Evolutionary conservation across 768 basidiomycete genomes (phyloP).

Genomic region (Lentinula sp.): DNA sequence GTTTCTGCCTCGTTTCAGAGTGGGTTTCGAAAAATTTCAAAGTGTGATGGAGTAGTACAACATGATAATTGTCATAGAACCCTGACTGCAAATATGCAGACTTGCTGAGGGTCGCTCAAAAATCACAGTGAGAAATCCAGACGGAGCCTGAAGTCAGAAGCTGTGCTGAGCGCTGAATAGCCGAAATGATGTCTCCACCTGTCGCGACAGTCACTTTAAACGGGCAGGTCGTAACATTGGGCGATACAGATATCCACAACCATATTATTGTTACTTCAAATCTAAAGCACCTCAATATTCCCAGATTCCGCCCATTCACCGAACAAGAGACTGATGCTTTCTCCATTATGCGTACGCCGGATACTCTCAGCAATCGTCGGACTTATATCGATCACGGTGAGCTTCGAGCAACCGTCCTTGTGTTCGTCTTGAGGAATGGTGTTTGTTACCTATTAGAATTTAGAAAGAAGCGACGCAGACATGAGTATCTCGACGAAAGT

Average conservation of each 20-base stretch:
- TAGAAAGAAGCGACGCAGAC: background rate
- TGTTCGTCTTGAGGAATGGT: conserved; percentile 84
- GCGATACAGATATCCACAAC: background rate
- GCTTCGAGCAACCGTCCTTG: conserved; percentile 56
- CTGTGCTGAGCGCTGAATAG: no score
- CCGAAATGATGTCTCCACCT: background rate
- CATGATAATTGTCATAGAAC: no score
- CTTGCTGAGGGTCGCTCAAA: no score
- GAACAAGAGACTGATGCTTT: conserved; percentile 85
- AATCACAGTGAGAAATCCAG: no score
- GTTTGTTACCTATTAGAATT: conserved; percentile 72
- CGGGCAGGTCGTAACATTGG: background rate
- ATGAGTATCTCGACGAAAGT: background rate
- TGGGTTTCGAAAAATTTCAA: no score
- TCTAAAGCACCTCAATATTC: background rate
- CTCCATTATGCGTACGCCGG: conserved; percentile 89
- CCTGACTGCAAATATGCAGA: no score
- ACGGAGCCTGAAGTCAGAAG: no score
- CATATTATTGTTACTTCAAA: background rate
- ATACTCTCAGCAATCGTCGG: conserved; percentile 94
- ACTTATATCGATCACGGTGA: conserved; percentile 87
- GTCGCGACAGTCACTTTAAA: background rate
- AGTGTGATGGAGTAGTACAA: no score
- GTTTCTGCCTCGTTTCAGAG: no score
- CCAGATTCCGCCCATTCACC: conserved; percentile 70